A percentile compares a stretch with the other conserved stretches of the same genome.
Evolutionary conservation across 345 rosid species (phyloP).

Genomic region (Barbarea vulgaris): DNA sequence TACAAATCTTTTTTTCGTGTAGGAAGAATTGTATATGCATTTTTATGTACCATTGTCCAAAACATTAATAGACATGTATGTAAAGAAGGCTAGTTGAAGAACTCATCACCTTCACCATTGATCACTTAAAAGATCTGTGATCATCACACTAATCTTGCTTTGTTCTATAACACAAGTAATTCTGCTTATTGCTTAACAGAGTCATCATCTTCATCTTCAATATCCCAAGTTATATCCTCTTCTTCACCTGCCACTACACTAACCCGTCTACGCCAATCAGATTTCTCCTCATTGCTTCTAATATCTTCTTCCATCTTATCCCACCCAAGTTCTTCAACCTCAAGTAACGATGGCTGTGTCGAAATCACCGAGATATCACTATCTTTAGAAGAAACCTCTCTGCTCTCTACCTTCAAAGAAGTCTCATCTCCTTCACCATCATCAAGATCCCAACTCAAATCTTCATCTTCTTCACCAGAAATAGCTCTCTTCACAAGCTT

Average conservation of each 20-base stretch:
- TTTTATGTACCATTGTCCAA: neutral
- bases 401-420: slow-evolving; percentile 39
- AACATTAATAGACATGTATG: neutral
- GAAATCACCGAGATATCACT: slow-evolving; percentile 73
- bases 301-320: slow-evolving; percentile 72
- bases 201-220: slow-evolving; percentile 60
- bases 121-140: neutral
- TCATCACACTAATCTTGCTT: neutral
- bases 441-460: slow-evolving; percentile 81
- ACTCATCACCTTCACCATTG: neutral
- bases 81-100: neutral
- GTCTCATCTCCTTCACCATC: slow-evolving; percentile 49
- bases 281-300: slow-evolving; percentile 50
- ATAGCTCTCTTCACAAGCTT: slow-evolving; percentile 65
- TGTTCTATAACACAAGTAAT: slow-evolving; percentile 6
- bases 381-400: slow-evolving; percentile 55
- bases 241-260: slow-evolving; percentile 55
- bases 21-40: slow-evolving; percentile 3
- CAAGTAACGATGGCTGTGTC: slow-evolving; percentile 53
- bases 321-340: slow-evolving; percentile 80
- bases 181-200: slow-evolving; percentile 31
- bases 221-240: slow-evolving; percentile 82
- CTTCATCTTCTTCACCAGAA: slow-evolving; percentile 65
- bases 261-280: slow-evolving; percentile 54
- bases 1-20: neutral